A percentile compares a stretch with the other conserved stretches of the same genome.
These are phyloP conservation scores for Shiraia sp. DNA, from an alignment of 2,329 filamentous ascomycete genomes.

Conservation along the genomic window DNA sequence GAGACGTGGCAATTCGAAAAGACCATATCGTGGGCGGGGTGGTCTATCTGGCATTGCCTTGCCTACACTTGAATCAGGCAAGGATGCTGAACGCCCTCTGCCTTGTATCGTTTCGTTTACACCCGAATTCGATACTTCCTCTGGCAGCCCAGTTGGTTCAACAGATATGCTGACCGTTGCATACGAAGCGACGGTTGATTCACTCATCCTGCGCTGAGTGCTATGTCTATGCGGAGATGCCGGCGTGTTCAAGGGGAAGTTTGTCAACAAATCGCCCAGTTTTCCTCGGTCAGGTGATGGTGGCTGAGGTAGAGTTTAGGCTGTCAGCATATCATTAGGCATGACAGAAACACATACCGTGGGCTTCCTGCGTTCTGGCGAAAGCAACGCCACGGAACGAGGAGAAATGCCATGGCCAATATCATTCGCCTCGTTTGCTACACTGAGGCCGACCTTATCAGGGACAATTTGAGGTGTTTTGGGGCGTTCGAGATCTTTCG, in stretches of 20 bases:
- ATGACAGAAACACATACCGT: constrained; percentile 24
- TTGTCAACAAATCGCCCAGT: constrained; percentile 28
- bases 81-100: constrained; percentile 17
- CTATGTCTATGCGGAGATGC: constrained; percentile 17
- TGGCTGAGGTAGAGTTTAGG: constrained; percentile 21
- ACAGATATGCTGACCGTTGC: constrained; percentile 9
- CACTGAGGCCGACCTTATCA: constrained; percentile 10
- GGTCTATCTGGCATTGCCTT: constrained; percentile 29
- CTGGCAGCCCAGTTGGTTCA: no score
- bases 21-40: constrained; percentile 24
- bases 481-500: constrained; percentile 11
- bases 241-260: constrained; percentile 28
- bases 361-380: constrained; percentile 26
- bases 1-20: constrained; percentile 22
- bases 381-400: constrained; percentile 19
- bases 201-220: constrained; percentile 33
- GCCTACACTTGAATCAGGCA: constrained; percentile 16
- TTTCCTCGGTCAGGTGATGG: constrained; percentile 25
- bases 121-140: constrained; percentile 7
- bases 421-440: constrained; percentile 19
- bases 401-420: constrained; percentile 28
- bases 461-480: constrained; percentile 23
- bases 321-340: constrained; percentile 1
- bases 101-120: constrained; percentile 1
- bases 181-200: constrained; percentile 26